These are phyloP conservation scores for Ganoderma sp. DNA, from an alignment of 1,284 basidiomycete genomes.

Conservation along the genomic window DNA sequence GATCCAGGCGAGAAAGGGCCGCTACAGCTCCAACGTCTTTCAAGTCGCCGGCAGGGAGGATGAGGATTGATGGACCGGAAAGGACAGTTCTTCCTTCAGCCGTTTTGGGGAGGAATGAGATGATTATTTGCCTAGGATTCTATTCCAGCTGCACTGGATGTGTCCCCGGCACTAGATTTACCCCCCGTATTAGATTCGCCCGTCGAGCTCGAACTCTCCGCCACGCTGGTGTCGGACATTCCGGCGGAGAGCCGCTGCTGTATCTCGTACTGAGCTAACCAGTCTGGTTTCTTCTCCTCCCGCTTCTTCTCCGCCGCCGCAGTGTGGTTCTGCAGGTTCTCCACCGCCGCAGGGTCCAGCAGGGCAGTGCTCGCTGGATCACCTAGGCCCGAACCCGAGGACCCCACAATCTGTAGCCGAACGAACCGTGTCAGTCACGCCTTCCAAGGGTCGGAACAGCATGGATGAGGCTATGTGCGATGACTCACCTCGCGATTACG, in stretches of 20 bases:
- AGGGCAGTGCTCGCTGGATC: neutral
- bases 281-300: constrained; percentile 33
- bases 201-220: neutral
- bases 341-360: constrained; percentile 5
- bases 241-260: constrained; percentile 24
- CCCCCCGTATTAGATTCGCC: neutral
- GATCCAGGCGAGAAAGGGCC: neutral
- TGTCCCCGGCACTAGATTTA: neutral
- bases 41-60: neutral
- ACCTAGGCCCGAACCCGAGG: neutral
- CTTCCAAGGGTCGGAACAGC: neutral
- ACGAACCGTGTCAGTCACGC: neutral
- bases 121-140: neutral
- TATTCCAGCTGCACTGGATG: neutral
- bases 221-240: neutral
- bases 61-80: neutral
- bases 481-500: constrained; percentile 17
- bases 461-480: neutral
- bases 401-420: neutral
- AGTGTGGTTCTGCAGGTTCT: constrained; percentile 20
- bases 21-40: neutral
- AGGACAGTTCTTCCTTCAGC: neutral
- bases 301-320: constrained; percentile 15
- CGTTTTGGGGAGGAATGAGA: neutral
- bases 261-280: constrained; percentile 33